A percentile compares a stretch with the other conserved stretches of the same genome.
These are phyloP conservation scores for Elaeagnus macrophylla DNA, from an alignment of 306 rosid genomes.

Conservation along the genomic window DNA sequence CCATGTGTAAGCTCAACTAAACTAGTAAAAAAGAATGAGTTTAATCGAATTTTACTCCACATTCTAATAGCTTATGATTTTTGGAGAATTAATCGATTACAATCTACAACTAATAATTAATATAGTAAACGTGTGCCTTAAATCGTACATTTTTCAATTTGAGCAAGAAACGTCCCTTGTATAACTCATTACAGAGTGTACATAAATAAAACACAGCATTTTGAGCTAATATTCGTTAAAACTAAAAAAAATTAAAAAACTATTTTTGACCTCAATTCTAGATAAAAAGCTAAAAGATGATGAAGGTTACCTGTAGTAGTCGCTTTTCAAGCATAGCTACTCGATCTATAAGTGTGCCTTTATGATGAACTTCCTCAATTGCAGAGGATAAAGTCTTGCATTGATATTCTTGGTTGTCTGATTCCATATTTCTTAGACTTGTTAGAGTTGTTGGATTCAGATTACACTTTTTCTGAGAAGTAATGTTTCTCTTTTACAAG, in stretches of 20 bases:
- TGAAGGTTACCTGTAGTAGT: slow-evolving; percentile 21
- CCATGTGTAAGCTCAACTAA: slow-evolving; percentile 24
- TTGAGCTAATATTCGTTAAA: no score
- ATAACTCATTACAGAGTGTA: no score
- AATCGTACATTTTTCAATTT: no score
- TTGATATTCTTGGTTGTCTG: slow-evolving; percentile 13
- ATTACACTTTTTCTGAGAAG: slow-evolving; percentile 2
- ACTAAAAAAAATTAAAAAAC: no score
- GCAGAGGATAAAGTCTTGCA: slow-evolving; percentile 28
- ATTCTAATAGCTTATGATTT: no score
- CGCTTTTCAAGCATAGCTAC: slow-evolving; percentile 29
- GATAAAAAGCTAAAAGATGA: neutral
- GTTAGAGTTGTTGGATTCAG: neutral
- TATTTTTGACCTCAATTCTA: neutral
- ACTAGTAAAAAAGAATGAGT: neutral
- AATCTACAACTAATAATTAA: no score
- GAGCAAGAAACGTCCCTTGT: no score
- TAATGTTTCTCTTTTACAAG: slow-evolving; percentile 33
- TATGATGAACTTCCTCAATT: slow-evolving; percentile 29
- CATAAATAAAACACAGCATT: no score
- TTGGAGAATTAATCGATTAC: no score
- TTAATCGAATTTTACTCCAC: no score
- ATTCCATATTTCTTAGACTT: neutral
- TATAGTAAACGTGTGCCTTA: no score
- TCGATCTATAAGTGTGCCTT: slow-evolving; percentile 34